Percentiles rank a stretch among this genome's conserved stretches.
Evolutionary conservation across 2,329 filamentous ascomycete genomes (phyloP).

Genomic region (Talaromyces rugulosus): DNA sequence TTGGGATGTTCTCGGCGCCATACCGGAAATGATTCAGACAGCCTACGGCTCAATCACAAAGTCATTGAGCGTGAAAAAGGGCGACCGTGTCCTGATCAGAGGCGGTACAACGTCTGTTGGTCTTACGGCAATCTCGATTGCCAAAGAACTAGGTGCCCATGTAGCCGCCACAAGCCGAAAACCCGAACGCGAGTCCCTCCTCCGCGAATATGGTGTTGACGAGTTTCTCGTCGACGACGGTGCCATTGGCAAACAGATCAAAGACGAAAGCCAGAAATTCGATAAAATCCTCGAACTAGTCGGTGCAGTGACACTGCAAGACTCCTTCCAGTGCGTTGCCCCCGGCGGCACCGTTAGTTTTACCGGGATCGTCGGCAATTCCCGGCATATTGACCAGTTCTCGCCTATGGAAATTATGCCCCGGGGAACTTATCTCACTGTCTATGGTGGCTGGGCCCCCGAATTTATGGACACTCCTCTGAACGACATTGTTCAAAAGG

Average conservation of each 20-base stretch:
- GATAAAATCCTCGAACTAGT: constrained; percentile 48
- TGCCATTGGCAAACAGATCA: constrained; percentile 33
- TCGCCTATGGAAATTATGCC: constrained; percentile 43
- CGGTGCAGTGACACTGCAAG: constrained; percentile 39
- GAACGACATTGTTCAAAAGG: constrained; percentile 33
- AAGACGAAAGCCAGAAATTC: constrained; percentile 26
- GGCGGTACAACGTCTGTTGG: constrained; percentile 49
- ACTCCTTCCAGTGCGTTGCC: constrained; percentile 36
- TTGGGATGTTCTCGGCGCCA: constrained; percentile 44
- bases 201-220: constrained; percentile 39
- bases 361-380: constrained; percentile 44
- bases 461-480: constrained; percentile 42
- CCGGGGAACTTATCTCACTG: constrained; percentile 36
- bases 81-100: constrained; percentile 45
- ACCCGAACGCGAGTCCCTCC: constrained; percentile 30
- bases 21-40: constrained; percentile 51
- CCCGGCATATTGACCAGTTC: constrained; percentile 37
- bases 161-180: constrained; percentile 41
- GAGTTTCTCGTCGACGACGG: constrained; percentile 45
- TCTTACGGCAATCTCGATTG: constrained; percentile 44
- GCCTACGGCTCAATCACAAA: constrained; percentile 44
- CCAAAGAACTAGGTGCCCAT: constrained; percentile 36
- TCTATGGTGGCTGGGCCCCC: constrained; percentile 35
- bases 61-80: constrained; percentile 33
- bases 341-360: constrained; percentile 42